Percentiles rank a stretch among this genome's conserved stretches.
phyloP scores from a whole-genome alignment of 768 basidiomycete genomes.

The Lentinula edodes region DNA sequence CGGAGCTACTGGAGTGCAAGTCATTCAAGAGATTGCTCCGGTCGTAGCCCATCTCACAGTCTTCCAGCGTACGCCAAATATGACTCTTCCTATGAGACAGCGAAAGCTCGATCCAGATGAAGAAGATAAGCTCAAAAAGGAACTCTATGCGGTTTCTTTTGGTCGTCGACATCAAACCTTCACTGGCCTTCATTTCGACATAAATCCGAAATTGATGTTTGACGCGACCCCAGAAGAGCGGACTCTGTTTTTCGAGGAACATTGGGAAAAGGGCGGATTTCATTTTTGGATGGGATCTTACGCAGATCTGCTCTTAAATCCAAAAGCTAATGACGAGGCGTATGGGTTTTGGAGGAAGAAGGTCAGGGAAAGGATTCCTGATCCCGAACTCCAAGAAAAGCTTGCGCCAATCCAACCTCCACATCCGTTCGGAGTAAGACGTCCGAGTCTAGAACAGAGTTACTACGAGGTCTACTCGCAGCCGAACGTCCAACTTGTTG shows the following conservation, averaged over 20 bases:
- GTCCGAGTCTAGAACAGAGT: conserved; percentile 1
- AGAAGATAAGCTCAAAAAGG: neutral
- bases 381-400: conserved; percentile 3
- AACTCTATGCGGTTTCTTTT: neutral
- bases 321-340: conserved; percentile 1
- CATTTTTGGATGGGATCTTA: conserved; percentile 2
- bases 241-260: conserved; percentile 7
- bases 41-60: conserved; percentile 9
- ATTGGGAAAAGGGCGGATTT: conserved; percentile 12
- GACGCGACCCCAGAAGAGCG: conserved; percentile 10
- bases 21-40: conserved; percentile 10
- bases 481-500: conserved; percentile 6
- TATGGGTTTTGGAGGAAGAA: conserved; percentile 8
- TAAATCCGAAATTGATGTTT: neutral
- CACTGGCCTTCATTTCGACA: neutral
- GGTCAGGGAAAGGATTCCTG: neutral
- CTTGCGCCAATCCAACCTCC: conserved; percentile 4
- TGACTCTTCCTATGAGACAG: conserved; percentile 3
- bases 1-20: neutral
- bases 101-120: neutral
- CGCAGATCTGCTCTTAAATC: neutral
- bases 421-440: conserved; percentile 4
- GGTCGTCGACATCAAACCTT: neutral
- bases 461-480: conserved; percentile 5
- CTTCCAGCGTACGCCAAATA: conserved; percentile 11